These are phyloP conservation scores for Limnanthes douglasii DNA, from an alignment of 345 rosid genomes.

Conservation along the genomic window DNA sequence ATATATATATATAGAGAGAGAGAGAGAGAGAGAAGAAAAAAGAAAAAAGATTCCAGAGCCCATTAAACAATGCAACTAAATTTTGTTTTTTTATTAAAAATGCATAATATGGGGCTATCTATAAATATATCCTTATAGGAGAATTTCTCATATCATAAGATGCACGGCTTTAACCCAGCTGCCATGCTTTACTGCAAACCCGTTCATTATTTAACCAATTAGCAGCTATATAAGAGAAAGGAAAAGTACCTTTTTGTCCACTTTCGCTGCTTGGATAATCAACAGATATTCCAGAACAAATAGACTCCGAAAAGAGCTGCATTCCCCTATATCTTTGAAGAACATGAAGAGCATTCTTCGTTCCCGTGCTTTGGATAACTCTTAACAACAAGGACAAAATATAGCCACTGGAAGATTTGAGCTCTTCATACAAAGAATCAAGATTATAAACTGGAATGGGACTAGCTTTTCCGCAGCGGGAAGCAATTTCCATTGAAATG, in stretches of 20 bases:
- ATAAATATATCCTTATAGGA: too few relatives aligned
- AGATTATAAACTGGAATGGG: constrained; percentile 32
- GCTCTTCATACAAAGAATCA: constrained; percentile 46
- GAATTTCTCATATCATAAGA: too few relatives aligned
- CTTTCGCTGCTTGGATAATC: constrained; percentile 18
- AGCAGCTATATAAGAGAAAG: constrained; percentile 7
- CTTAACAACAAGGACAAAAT: constrained; percentile 54
- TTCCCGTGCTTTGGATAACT: constrained; percentile 40
- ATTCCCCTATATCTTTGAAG: constrained; percentile 78
- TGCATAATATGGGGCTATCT: too few relatives aligned
- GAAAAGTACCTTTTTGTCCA: constrained; percentile 28
- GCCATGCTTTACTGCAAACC: too few relatives aligned
- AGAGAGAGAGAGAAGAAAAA: too few relatives aligned
- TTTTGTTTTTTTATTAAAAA: too few relatives aligned
- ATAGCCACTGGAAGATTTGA: constrained; percentile 56
- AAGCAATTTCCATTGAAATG: constrained; percentile 63
- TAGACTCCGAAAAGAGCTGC: constrained; percentile 66
- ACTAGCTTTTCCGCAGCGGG: constrained; percentile 44
- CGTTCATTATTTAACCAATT: neutral
- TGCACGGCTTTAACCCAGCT: too few relatives aligned
- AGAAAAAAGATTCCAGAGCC: too few relatives aligned
- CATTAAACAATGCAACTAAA: too few relatives aligned
- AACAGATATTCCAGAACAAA: constrained; percentile 41
- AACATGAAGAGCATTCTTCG: constrained; percentile 38
- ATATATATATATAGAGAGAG: too few relatives aligned